Evolutionary conservation across 106 monocot genomes (phyloP), one percentile per base, ranked within the genome.

Genomic region (Acanthochlamys bracteata): DNA sequence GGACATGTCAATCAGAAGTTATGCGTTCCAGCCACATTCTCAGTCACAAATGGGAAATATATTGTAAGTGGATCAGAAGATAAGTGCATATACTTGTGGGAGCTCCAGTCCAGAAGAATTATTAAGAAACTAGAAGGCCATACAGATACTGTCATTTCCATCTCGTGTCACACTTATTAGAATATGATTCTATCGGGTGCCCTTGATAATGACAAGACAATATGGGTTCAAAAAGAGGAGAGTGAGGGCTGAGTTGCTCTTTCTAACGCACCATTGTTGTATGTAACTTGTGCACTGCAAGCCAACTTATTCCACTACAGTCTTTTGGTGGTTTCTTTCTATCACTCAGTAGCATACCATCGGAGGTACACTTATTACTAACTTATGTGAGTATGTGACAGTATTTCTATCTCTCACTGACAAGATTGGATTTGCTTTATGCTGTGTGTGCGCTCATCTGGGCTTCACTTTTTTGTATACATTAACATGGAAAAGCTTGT

Each of bases 11-110:
- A 83, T 60, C 51, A 60, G 24, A 77, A 72, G 39, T 88, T 61
- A 61, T 88, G 87, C 71, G 80, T 83, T 45, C 80, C 83, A 49
- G 66, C 83, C 1, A 59, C 80, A 43, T 88, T 88, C 60, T 88
- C 87, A 41, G 61, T 88, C 13, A 83, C 83, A 20, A 77, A 72
- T 66, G 83, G 83, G 8, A 88, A 88, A 60, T 88, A 83, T 65
- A 75, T 88, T n/a, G 77, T 88, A 53, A 88, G 87, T 33, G 87
- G 87, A 25, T 88, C 87, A 0, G 87, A 88, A 76, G 87, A 83
- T 61, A 86, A 82, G 6, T 82, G 73, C 57, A 66, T 86, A 1
- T 82, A 86, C 61, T 52, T 86, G 42, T 88, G 83, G 83, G 87
- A 88, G 20, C 80, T 88, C 47, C 87, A 88, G 47, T 53, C 68